A percentile compares a stretch with the other conserved stretches of the same genome.
Conservation (phyloP, 441 rosid genomes). For the Erodium chrysanthum region DNA sequence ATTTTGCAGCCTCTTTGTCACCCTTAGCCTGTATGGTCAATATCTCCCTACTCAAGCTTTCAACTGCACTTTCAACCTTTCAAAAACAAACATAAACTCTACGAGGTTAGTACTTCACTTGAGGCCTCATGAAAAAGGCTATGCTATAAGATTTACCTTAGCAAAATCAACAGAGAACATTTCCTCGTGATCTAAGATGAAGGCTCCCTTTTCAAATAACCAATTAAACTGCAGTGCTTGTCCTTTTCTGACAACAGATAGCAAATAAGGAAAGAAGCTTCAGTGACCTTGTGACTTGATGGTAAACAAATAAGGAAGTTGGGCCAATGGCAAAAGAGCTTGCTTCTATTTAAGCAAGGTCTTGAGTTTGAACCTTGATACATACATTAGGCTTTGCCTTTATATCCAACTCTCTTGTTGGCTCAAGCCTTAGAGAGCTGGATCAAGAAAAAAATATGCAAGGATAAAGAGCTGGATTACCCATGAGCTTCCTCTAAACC, state of each 20-base stretch:
- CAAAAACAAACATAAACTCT: conserved; percentile 17
- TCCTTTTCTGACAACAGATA: conserved; percentile 51
- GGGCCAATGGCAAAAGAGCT: no score
- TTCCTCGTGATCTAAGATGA: conserved; percentile 48
- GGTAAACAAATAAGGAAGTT: conserved; percentile 2
- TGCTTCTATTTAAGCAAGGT: no score
- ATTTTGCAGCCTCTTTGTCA: conserved; percentile 62
- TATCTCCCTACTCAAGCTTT: conserved; percentile 73
- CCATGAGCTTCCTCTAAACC: conserved; percentile 96
- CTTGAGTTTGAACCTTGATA: no score
- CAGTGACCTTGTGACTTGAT: conserved; percentile 9
- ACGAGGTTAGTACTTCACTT: conserved; percentile 10
- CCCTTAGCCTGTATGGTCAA: conserved; percentile 85
- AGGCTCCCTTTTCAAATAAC: conserved; percentile 77
- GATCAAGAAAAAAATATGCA: no score
- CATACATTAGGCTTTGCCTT: no score
- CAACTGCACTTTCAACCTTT: conserved; percentile 71
- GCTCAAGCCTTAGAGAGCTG: no score
- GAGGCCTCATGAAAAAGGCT: conserved; percentile 7
- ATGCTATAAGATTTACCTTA: conserved; percentile 38
- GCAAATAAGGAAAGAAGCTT: conserved; percentile 12
- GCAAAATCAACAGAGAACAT: conserved; percentile 72
- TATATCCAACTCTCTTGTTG: no score
- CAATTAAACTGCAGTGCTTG: conserved; percentile 89
- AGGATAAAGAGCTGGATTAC: conserved; percentile 30